Conservation (phyloP, 345 rosid genomes). For the Brassica napus region DNA sequence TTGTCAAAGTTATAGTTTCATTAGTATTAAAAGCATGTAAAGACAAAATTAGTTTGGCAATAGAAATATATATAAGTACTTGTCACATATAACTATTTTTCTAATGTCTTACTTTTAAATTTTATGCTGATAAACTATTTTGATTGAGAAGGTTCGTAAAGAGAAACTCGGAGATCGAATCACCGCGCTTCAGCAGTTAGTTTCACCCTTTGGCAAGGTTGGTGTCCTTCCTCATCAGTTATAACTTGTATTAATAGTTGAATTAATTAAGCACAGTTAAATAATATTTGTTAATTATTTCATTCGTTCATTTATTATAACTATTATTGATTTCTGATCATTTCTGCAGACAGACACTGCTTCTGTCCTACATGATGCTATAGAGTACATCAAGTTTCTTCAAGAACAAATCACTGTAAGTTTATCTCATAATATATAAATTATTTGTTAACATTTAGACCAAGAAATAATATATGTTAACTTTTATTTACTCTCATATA, state of each 20-base stretch:
- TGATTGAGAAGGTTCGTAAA: constrained; percentile 65
- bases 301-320: background rate
- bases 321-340: constrained; percentile 3
- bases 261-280: background rate
- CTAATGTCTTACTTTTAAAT: background rate
- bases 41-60: background rate
- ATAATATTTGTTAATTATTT: background rate
- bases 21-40: background rate
- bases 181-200: constrained; percentile 94
- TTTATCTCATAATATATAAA: background rate
- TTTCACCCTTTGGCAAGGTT: constrained; percentile 98
- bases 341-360: constrained; percentile 88
- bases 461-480: background rate
- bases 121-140: background rate
- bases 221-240: constrained; percentile 23
- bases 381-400: constrained; percentile 76
- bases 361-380: constrained; percentile 89
- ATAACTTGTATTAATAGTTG: background rate
- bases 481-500: background rate
- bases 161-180: constrained; percentile 97
- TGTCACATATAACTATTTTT: background rate
- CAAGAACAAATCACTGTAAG: constrained; percentile 77
- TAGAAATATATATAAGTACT: background rate
- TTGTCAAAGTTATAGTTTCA: background rate
- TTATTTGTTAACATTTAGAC: background rate